Base-by-base conservation (phyloP, 768 basidiomycete genomes). In the Tricholoma hemisulphureum region DNA sequence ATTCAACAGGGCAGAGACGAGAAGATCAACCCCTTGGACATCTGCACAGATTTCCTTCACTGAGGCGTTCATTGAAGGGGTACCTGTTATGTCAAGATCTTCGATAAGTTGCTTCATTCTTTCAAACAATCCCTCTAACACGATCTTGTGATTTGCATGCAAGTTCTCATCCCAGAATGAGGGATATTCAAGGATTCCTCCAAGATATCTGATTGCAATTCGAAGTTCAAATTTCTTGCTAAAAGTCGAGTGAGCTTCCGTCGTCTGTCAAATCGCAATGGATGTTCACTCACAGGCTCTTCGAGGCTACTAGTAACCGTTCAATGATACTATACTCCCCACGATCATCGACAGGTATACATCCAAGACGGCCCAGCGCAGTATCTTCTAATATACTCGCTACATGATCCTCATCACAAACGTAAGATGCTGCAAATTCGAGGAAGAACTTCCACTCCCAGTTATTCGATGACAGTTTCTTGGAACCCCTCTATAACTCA, bases 161-260 rank as follows among this genome's bases (percentile, higher is more conserved):
- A 49, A 14, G 23, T n/a, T 23, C 21, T 20, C 26, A 14, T 26
- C 23, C 53, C 53, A 53, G 35, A 53, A 53, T 24, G 53, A 35
- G 13, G 21, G 20, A 7, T 24, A 37, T 26, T 24, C 34, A 26
- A 53, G 53, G 18, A 53, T 53, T 23, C 35, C 26, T 4, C 53
- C 53, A 21, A 53, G 53, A 29, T 53, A 53, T 16, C 53, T 32
- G 26, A 53, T 41, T 24, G 53, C 53, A 21, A 53, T 53, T 14
- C 24, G 11, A 13, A 21, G 26, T 28, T 37, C 26, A 24, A 39
- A 53, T 24, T 32, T 39, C 26, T 53, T 37, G 9, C 20, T 37
- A 18, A 14, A 10, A 4, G 7, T 26, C 13, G 26, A 18, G 10
- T 24, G 26, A 39, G 8, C 5, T 11, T n/a, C 18, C 4, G 3